Percentiles rank a stretch among this genome's conserved stretches.
phyloP scores from a whole-genome alignment of 2,329 filamentous ascomycete genomes.

The Colletotrichum eremochloae region DNA sequence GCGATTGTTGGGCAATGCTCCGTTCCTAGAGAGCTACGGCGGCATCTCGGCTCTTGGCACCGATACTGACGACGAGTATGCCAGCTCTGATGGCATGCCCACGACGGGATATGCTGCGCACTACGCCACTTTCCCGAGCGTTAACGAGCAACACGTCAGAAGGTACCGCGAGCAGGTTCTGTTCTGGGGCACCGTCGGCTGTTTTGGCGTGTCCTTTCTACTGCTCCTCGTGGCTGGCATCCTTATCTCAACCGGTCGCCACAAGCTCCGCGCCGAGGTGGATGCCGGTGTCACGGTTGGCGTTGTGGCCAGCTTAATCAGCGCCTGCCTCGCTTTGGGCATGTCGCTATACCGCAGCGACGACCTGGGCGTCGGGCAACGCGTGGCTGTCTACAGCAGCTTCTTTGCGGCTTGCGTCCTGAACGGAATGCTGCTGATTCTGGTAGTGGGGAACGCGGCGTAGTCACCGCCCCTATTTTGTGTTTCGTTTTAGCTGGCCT shows the following conservation, averaged over 20 bases:
- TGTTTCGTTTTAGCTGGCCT: background rate
- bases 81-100: conserved; percentile 65
- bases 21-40: conserved; percentile 36
- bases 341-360: conserved; percentile 68
- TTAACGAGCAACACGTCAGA: conserved; percentile 63
- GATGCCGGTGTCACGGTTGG: conserved; percentile 80
- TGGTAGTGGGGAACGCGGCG: conserved; percentile 56
- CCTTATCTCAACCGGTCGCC: conserved; percentile 76
- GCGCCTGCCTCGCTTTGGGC: conserved; percentile 72
- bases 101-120: conserved; percentile 64
- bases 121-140: conserved; percentile 66
- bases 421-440: conserved; percentile 59
- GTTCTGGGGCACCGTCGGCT: conserved; percentile 64
- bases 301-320: conserved; percentile 74
- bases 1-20: conserved; percentile 31
- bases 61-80: conserved; percentile 63
- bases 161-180: conserved; percentile 69
- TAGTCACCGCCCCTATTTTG: conserved; percentile 43
- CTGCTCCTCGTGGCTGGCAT: conserved; percentile 75
- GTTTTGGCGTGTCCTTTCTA: conserved; percentile 71
- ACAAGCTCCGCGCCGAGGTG: conserved; percentile 77
- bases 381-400: conserved; percentile 55
- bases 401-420: conserved; percentile 56
- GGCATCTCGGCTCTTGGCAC: conserved; percentile 46
- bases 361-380: conserved; percentile 57